phyloP scores from a whole-genome alignment of 306 rosid genomes.

The Cotoneaster glaucophyllus region DNA sequence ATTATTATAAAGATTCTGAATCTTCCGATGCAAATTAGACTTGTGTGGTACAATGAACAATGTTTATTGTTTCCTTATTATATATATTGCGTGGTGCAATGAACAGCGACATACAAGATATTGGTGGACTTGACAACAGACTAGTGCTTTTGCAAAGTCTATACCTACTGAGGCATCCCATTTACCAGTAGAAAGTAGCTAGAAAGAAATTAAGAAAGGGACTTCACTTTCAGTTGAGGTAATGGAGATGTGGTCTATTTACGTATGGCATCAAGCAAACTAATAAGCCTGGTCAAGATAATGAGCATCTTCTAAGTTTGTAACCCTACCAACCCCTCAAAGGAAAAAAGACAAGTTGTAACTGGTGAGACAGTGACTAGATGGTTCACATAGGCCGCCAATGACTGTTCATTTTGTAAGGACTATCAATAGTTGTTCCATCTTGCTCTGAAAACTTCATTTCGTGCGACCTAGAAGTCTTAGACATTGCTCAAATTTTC shows the following conservation, averaged over 20 bases:
- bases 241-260: not conserved
- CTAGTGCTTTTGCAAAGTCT: not conserved
- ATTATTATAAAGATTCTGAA: too few species aligned
- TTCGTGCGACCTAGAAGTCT: not conserved
- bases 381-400: not conserved
- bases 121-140: not conserved
- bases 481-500: not conserved
- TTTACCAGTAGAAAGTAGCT: too few species aligned
- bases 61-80: not conserved
- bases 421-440: not conserved
- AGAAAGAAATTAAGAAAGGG: not conserved
- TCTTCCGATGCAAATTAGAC: not conserved
- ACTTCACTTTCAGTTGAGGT: not conserved
- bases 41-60: not conserved
- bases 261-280: not conserved
- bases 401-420: not conserved
- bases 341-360: constrained; percentile 1
- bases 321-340: constrained; percentile 11
- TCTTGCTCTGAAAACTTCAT: not conserved
- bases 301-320: not conserved
- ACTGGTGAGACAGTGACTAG: constrained; percentile 27
- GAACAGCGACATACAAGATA: not conserved
- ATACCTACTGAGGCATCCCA: not conserved
- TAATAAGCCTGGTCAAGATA: not conserved
- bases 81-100: not conserved